phyloP scores from a whole-genome alignment of 495 filamentous ascomycete genomes.

The Parmelia sp. region DNA sequence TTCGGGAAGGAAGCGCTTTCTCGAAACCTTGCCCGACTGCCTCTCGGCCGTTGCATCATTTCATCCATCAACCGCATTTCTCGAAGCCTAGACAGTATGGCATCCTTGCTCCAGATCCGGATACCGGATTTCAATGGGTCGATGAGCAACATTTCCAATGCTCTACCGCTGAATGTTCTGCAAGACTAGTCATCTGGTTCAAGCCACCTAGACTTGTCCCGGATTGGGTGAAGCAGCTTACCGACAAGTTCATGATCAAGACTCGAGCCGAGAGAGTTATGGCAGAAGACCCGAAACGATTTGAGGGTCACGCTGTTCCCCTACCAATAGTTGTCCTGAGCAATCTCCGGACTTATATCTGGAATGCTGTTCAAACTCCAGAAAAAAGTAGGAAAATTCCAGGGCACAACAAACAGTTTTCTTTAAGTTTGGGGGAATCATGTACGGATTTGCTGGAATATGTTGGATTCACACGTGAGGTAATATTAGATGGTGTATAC shows the following conservation, averaged over 20 bases:
- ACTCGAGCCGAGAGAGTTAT: slow-evolving; percentile 48
- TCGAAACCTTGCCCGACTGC: slow-evolving; percentile 23
- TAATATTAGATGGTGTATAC: slow-evolving; percentile 21
- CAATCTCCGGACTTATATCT: slow-evolving; percentile 56
- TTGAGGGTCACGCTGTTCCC: slow-evolving; percentile 45
- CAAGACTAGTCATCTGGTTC: slow-evolving; percentile 49
- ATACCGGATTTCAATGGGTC: slow-evolving; percentile 18
- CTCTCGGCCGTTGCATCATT: slow-evolving; percentile 41
- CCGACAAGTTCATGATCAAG: slow-evolving; percentile 47
- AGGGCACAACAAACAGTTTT: slow-evolving; percentile 64
- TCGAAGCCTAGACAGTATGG: slow-evolving; percentile 13
- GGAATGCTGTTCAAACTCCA: slow-evolving; percentile 49
- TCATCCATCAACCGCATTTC: slow-evolving; percentile 36
- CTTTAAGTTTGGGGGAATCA: slow-evolving; percentile 57
- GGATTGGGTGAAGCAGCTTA: slow-evolving; percentile 48
- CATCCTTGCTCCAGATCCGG: neutral
- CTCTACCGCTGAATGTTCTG: slow-evolving; percentile 49
- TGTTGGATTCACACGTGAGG: slow-evolving; percentile 52
- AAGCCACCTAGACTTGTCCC: slow-evolving; percentile 46
- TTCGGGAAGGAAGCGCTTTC: slow-evolving; percentile 13
- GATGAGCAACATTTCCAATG: slow-evolving; percentile 52
- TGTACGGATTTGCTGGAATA: slow-evolving; percentile 58
- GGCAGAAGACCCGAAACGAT: slow-evolving; percentile 51
- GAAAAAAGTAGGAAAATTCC: slow-evolving; percentile 50
- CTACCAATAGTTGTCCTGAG: slow-evolving; percentile 45